phyloP scores from a whole-genome alignment of 192 early-diverging fungal species.

The Pilaira anomala region DNA sequence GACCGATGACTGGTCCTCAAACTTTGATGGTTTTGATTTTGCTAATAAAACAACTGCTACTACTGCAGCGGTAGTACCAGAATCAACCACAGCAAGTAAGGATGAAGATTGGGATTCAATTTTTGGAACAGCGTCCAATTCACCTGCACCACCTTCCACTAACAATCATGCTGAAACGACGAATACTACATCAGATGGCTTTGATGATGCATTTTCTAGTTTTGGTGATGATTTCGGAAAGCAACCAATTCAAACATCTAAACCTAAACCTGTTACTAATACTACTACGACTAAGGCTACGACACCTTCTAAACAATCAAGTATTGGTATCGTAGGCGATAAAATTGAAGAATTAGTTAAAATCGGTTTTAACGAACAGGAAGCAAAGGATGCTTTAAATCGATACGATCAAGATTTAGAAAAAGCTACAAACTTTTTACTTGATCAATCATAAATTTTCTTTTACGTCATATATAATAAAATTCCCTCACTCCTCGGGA shows the following conservation, averaged over 20 bases:
- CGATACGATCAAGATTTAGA: constrained; percentile 67
- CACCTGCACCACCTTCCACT: not conserved
- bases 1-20: too few relatives aligned
- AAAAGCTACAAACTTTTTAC: constrained; percentile 69
- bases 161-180: not conserved
- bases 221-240: constrained; percentile 2
- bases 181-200: constrained; percentile 7
- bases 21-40: not conserved
- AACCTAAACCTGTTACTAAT: too few relatives aligned
- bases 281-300: not conserved
- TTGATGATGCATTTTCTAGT: constrained; percentile 33
- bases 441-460: constrained; percentile 57
- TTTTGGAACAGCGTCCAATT: not conserved
- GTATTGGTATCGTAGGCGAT: constrained; percentile 11
- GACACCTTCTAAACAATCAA: not conserved
- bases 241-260: too few relatives aligned
- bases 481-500: too few relatives aligned
- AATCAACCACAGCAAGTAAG: not conserved
- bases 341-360: constrained; percentile 50
- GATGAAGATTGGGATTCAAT: constrained; percentile 27
- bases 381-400: constrained; percentile 64
- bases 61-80: not conserved
- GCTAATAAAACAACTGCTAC: too few relatives aligned
- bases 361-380: constrained; percentile 68
- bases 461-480: too few relatives aligned